phyloP scores from a whole-genome alignment of 345 rosid genomes.

The Kandelia obovata region DNA sequence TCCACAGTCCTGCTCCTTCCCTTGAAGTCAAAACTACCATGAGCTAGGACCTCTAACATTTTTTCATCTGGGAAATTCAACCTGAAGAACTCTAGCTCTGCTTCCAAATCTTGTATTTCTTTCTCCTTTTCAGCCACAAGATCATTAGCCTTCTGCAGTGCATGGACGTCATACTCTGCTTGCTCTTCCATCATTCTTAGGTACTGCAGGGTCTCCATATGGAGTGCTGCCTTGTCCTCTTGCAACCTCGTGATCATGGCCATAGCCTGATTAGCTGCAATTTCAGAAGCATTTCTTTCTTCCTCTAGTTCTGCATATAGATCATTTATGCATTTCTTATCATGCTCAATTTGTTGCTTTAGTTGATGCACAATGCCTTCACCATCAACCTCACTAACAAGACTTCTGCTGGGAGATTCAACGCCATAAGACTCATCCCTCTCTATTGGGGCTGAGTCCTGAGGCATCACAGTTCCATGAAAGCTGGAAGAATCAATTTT shows the following conservation, averaged over 20 bases:
- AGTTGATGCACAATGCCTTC: constrained; percentile 62
- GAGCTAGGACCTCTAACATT: constrained; percentile 20
- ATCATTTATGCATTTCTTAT: constrained; percentile 45
- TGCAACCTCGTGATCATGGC: constrained; percentile 96
- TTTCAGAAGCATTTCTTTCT: constrained; percentile 85
- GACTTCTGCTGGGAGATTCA: constrained; percentile 54
- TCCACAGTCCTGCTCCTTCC: constrained; percentile 20
- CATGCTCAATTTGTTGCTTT: constrained; percentile 71
- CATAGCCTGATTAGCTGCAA: constrained; percentile 92
- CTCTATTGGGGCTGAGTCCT: constrained; percentile 31
- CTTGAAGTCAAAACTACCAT: constrained; percentile 9
- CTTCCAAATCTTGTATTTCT: constrained; percentile 69
- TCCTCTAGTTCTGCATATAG: constrained; percentile 83
- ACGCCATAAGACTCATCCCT: constrained; percentile 55
- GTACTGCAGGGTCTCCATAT: constrained; percentile 88
- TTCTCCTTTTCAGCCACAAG: constrained; percentile 64
- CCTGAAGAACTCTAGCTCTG: constrained; percentile 54
- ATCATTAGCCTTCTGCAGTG: constrained; percentile 67
- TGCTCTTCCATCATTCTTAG: constrained; percentile 86
- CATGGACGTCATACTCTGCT: constrained; percentile 85
- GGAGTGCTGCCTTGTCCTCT: constrained; percentile 82
- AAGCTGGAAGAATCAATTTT: constrained; percentile 1
- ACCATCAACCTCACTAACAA: constrained; percentile 73
- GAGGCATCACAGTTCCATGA: constrained; percentile 20
- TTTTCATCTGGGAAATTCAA: constrained; percentile 39